Conservation (phyloP, 1,284 basidiomycete species). For the Filobasidium uniguttulatum region DNA sequence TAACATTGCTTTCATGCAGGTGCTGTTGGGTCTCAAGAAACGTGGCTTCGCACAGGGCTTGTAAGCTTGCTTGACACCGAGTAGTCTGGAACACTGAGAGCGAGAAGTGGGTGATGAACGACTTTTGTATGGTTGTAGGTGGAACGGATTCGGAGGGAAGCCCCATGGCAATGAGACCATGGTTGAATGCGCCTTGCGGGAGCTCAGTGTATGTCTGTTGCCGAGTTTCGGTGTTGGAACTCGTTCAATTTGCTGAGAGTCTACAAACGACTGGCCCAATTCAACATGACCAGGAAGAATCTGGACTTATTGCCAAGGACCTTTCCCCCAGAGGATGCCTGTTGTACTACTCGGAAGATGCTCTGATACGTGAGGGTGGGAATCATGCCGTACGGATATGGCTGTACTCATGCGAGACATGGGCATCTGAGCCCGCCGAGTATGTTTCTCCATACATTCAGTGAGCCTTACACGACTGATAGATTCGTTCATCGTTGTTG, state of each 20-base stretch:
- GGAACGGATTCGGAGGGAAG: constrained; percentile 63
- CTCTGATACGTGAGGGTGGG: not conserved
- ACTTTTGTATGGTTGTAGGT: too few relatives aligned
- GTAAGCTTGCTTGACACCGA: constrained; percentile 40
- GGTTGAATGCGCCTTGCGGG: constrained; percentile 49
- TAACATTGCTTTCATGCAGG: too few relatives aligned
- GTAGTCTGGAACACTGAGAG: too few relatives aligned
- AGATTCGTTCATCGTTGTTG: not conserved
- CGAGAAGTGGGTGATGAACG: too few relatives aligned
- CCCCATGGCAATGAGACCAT: constrained; percentile 50
- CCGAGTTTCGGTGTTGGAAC: too few relatives aligned
- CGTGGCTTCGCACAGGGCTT: constrained; percentile 51
- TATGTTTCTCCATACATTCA: too few relatives aligned
- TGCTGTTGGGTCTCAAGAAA: constrained; percentile 57
- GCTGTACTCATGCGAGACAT: not conserved
- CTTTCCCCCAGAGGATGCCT: not conserved
- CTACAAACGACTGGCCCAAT: too few relatives aligned
- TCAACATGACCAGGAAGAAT: too few relatives aligned
- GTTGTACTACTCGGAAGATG: not conserved
- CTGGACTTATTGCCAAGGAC: not conserved
- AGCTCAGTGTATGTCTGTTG: constrained; percentile 35
- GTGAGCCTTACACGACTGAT: not conserved
- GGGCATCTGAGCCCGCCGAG: not conserved
- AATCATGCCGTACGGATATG: not conserved
- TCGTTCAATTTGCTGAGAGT: too few relatives aligned